Evolutionary conservation across 2,329 filamentous ascomycete species (phyloP), one percentile per base, ranked within the genome.

Genomic region (Elsinoe australis): DNA sequence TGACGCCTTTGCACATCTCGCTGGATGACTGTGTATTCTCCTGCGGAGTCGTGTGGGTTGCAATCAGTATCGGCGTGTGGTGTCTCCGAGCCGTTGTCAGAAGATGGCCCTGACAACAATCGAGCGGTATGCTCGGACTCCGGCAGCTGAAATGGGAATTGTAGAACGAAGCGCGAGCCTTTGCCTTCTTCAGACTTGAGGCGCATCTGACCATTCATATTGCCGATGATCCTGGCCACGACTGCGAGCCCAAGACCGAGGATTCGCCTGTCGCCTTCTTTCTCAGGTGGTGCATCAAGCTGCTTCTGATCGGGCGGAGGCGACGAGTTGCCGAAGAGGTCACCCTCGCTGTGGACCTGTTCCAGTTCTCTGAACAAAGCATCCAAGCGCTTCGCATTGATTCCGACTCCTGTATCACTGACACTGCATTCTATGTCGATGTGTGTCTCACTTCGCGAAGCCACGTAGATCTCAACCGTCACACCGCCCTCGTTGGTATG

Each of bases 171-270:
- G 46, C 85, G 76, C 14, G 87, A 89, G 0, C 89, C 88, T 56
- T 83, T 85, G 1, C 84, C 84, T 60, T 84, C 76, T 58, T 92
- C 86, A 0, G 87, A 94, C 58, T 88, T 90, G 1, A 95, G 68
- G 1, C 87, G 79, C 22, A 95, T 65, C 58, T 94, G 88, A 0
- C 88, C 89, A 51, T 90, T 83, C 85, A 94, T 92, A 59, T 88
- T 94, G n/a, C 82, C 78, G 24, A 95, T 74, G 28, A 87, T 86
- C 29, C 88, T 79, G 12, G 86, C 85, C n/a, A 94, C 88, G 9
- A 94, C 74, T 0, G 88, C 88, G n/a, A 95, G 72, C 0, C 88
- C 89, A 7, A 95, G 74, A 0, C 89, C 89, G 1, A 94, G 66
- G 0, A 80, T 80, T 7, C 69, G 67, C 46, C 69, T 69, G 5